Evolutionary conservation across 306 rosid genomes (phyloP), one percentile per base, ranked within the genome.

Genomic region (Fragaria vesca): DNA sequence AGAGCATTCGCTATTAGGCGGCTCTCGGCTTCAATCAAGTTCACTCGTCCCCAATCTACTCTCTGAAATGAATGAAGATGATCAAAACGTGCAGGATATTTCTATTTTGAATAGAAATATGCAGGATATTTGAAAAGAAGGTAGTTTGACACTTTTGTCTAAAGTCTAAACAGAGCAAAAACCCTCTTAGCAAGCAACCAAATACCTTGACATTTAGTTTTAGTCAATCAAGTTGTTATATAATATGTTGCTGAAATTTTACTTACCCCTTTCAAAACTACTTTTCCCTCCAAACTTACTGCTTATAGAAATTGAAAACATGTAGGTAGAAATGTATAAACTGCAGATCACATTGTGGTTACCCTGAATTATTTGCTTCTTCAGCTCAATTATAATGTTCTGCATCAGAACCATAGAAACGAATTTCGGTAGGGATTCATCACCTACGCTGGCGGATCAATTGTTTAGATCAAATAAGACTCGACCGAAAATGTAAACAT

Each of bases 21-120:
- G 36, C 81, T 72, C 81, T 78, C 76, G 8, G 81, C 76, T 63
- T 69, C 75, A 30, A 78, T 54, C 60, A 55, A 1, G 54, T 62
- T 69, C 47, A 20, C 60, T 8, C 30, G n/a, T 20, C 81, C 81
- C 81, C 81, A 78, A 17, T 79, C 63, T 34, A 72, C 72, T n/a
- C 12, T 30, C 38, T 62, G n/a, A 1, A 62, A 62, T 28, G 40
- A 62, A 28, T 62, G 40, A 28, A 61, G 18, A 26, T 12, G 36
- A 43, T 62, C 30, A 26, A 11, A 3, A 60, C 15, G 8, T 60
- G 30, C 6, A 18, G 26, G 32, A 21, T 38, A 38, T 38, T 38
- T 38, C 5, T 38, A 38, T 38, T 38, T 5, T 38, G 42, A 38
- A 38, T 38, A 38, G 42, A 38, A 38, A 1, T 1, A 6, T 40